These are phyloP conservation scores for Gryganskiella cystojenkinii DNA, from an alignment of 192 early-diverging fungal genomes.

Conservation along the genomic window DNA sequence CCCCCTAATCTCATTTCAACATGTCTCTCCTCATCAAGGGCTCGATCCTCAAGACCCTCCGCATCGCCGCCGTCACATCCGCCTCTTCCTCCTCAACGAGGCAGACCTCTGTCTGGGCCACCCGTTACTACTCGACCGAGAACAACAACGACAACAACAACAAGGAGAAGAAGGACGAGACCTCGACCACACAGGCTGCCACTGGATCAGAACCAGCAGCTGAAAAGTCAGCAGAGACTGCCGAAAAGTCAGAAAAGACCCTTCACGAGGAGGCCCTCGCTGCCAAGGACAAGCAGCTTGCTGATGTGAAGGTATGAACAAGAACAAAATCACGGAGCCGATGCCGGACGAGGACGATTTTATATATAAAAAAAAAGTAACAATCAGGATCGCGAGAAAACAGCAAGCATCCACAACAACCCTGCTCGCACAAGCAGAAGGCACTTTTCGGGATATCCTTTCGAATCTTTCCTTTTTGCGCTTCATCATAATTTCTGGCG, in stretches of 20 bases:
- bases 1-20: no score
- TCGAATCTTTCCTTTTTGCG: no score
- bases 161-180: slow-evolving; percentile 24
- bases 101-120: slow-evolving; percentile 43
- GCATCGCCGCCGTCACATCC: slow-evolving; percentile 14
- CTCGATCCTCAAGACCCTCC: slow-evolving; percentile 29
- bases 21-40: slow-evolving; percentile 31
- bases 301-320: slow-evolving; percentile 76
- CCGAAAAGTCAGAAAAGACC: slow-evolving; percentile 21
- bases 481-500: no score
- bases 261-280: slow-evolving; percentile 55
- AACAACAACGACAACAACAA: slow-evolving; percentile 40
- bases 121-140: slow-evolving; percentile 53
- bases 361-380: not conserved
- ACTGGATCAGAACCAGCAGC: slow-evolving; percentile 9
- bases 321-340: not conserved
- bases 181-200: slow-evolving; percentile 6
- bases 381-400: no score
- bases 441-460: no score
- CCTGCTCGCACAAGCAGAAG: no score
- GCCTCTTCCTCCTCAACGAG: slow-evolving; percentile 7
- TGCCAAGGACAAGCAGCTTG: slow-evolving; percentile 84
- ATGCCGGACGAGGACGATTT: not conserved
- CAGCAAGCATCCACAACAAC: no score
- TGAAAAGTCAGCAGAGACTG: slow-evolving; percentile 2